phyloP scores from a whole-genome alignment of 352 stramenopile genomes.

The Phytophthora ramorum region DNA sequence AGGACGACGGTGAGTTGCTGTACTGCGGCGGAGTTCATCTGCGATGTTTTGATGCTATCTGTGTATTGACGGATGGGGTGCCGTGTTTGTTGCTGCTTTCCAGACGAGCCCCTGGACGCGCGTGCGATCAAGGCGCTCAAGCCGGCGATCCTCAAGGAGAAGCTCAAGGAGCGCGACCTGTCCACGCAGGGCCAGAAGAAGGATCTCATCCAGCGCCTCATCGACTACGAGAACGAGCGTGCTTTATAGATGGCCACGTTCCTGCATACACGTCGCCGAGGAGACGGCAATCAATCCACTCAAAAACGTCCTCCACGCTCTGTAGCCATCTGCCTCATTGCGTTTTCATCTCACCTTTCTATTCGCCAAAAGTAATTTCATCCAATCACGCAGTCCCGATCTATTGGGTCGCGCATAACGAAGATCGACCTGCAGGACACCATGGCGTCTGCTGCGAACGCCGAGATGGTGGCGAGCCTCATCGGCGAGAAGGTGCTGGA shows the following conservation, averaged over 20 bases:
- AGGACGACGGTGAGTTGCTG: conserved; percentile 62
- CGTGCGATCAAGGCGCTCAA: conserved; percentile 89
- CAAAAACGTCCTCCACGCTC: conserved; percentile 4
- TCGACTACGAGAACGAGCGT: conserved; percentile 89
- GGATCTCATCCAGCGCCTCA: conserved; percentile 88
- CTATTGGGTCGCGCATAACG: not conserved
- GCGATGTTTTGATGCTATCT: not conserved
- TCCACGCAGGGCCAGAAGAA: conserved; percentile 92
- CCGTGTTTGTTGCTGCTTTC: not conserved
- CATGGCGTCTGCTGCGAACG: conserved; percentile 70
- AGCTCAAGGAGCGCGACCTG: conserved; percentile 85
- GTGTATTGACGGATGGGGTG: not conserved
- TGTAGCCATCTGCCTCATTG: conserved; percentile 9
- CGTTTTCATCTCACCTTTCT: not conserved
- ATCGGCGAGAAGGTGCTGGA: conserved; percentile 90
- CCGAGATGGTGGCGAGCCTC: conserved; percentile 77
- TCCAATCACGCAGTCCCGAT: conserved; percentile 21
- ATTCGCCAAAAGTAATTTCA: conserved; percentile 8
- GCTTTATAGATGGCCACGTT: conserved; percentile 63
- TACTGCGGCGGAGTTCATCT: not conserved
- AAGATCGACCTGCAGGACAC: not conserved
- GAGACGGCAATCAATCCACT: conserved; percentile 12
- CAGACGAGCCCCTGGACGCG: conserved; percentile 82
- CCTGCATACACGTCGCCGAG: conserved; percentile 5
- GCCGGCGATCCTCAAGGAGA: conserved; percentile 88